phyloP scores from a whole-genome alignment of 805 yeast species.

The Clavispora santaluciae region DNA sequence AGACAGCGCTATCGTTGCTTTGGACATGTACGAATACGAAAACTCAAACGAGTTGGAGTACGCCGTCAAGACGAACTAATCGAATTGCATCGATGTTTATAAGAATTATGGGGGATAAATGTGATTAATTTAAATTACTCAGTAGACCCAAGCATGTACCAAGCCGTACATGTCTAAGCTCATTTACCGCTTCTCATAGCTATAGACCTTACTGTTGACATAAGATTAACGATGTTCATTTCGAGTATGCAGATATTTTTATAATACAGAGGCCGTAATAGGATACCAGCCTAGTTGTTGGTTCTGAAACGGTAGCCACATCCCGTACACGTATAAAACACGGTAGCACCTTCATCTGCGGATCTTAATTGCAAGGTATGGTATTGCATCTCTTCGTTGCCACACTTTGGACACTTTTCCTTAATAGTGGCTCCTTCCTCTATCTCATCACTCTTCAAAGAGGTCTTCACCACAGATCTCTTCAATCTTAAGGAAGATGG shows the following conservation, averaged over 20 bases:
- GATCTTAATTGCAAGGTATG: conserved; percentile 95
- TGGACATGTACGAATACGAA: conserved; percentile 97
- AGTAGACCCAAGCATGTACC: too few species aligned
- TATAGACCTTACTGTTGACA: too few species aligned
- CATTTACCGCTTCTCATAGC: too few species aligned
- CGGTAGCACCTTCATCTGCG: conserved; percentile 99
- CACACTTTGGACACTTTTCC: conserved; percentile 98
- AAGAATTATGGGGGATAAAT: neutral
- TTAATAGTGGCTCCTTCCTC: conserved; percentile 96
- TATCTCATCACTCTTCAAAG: conserved; percentile 67
- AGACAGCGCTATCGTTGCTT: conserved; percentile 94
- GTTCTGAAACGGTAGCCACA: conserved; percentile 95
- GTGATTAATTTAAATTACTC: too few species aligned
- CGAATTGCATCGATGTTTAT: neutral
- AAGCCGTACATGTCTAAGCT: too few species aligned
- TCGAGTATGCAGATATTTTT: neutral
- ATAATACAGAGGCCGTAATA: conserved; percentile 1
- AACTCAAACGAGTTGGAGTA: conserved; percentile 78
- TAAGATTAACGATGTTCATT: conserved; percentile 1
- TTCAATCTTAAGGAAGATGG: conserved; percentile 80
- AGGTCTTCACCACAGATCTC: conserved; percentile 86
- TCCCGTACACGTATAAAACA: conserved; percentile 89
- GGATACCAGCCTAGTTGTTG: conserved; percentile 51
- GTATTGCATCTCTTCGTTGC: conserved; percentile 96
- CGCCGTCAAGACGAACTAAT: conserved; percentile 22